phyloP scores from a whole-genome alignment of 1,284 basidiomycete species.

The Austroboletus novae-zelandiae region DNA sequence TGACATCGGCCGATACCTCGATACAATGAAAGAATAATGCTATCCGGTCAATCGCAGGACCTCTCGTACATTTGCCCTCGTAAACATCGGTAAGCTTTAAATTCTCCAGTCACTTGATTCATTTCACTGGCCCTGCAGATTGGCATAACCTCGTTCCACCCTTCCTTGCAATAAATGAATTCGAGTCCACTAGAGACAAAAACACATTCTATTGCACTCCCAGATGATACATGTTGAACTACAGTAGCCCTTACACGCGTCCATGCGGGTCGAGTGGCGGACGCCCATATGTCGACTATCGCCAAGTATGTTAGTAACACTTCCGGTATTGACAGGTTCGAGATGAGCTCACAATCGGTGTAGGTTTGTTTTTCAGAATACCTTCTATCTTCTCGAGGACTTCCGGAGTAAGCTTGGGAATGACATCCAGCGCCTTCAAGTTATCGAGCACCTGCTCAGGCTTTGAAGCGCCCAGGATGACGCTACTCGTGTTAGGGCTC shows the following conservation, averaged over 20 bases:
- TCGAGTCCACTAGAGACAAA: too few species aligned
- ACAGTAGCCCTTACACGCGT: conserved; percentile 12
- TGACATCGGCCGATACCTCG: too few species aligned
- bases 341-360: conserved; percentile 27
- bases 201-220: too few species aligned
- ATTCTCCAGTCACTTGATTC: too few species aligned
- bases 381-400: conserved; percentile 54
- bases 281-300: conserved; percentile 30
- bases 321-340: not conserved
- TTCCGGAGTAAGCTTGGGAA: conserved; percentile 58
- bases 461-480: conserved; percentile 66
- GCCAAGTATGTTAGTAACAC: not conserved
- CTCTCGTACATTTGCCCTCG: too few species aligned
- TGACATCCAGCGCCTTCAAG: conserved; percentile 60
- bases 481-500: conserved; percentile 66
- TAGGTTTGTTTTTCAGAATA: conserved; percentile 48
- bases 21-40: too few species aligned
- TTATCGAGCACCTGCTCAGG: conserved; percentile 58
- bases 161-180: too few species aligned
- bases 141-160: too few species aligned
- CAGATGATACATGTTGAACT: too few species aligned
- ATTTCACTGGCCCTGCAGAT: too few species aligned
- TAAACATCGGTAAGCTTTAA: too few species aligned
- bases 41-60: too few species aligned
- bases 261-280: conserved; percentile 32